Conservation (phyloP, 208 protist genomes). For the Trypanosoma caninum region DNA sequence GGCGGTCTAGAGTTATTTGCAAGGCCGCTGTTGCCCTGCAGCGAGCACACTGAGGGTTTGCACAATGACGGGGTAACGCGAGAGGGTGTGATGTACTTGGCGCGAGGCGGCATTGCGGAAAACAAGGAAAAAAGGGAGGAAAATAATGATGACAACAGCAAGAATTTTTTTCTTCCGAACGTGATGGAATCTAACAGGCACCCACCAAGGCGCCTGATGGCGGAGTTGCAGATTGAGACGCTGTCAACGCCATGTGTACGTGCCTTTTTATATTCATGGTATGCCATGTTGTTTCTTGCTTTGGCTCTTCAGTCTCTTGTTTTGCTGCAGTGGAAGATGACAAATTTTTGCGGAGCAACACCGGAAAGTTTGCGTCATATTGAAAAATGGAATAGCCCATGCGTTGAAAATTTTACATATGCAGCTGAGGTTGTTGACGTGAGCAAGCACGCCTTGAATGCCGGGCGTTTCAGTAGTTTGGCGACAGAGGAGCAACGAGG, state of each 20-base stretch:
- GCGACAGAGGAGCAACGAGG: too few relatives aligned
- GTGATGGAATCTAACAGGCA: background rate
- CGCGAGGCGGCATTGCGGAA: too few relatives aligned
- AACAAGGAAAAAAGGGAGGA: background rate
- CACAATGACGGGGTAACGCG: too few relatives aligned
- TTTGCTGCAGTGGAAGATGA: slow-evolving; percentile 58
- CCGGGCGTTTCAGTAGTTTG: too few relatives aligned
- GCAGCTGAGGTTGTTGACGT: background rate
- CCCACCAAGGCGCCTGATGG: slow-evolving; percentile 1
- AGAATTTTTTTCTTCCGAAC: background rate
- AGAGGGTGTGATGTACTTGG: too few relatives aligned
- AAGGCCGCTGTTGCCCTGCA: too few relatives aligned
- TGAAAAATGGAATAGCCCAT: slow-evolving; percentile 49
- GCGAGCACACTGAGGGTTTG: too few relatives aligned
- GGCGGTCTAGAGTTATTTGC: too few relatives aligned
- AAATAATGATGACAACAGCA: background rate
- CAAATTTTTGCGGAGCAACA: slow-evolving; percentile 51
- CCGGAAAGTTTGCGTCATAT: slow-evolving; percentile 36
- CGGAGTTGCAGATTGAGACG: slow-evolving; percentile 74
- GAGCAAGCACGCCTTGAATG: background rate
- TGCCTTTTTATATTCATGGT: slow-evolving; percentile 67
- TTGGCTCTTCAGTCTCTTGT: slow-evolving; percentile 53
- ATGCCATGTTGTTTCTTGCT: slow-evolving; percentile 49
- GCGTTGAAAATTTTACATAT: slow-evolving; percentile 6
- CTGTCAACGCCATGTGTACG: slow-evolving; percentile 50